Evolutionary conservation across 2,329 filamentous ascomycete genomes (phyloP).

Genomic region (Calonectria fujianensis): DNA sequence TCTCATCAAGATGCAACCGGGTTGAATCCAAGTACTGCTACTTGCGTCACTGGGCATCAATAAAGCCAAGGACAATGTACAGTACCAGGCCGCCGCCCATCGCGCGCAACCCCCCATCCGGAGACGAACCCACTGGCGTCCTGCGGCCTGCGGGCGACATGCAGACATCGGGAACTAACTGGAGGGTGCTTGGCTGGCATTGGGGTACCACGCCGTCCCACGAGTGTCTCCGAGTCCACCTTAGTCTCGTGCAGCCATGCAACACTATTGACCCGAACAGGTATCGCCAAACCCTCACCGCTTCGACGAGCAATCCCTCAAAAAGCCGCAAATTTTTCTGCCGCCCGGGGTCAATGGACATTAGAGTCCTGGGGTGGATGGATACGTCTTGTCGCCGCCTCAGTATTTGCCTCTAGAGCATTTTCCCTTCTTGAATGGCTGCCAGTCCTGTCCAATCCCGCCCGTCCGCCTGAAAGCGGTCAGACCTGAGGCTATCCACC

Average conservation of each 20-base stretch:
- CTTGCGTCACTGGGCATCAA: constrained; percentile 61
- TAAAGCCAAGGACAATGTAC: constrained; percentile 57
- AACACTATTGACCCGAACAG: constrained; percentile 50
- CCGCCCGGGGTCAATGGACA: constrained; percentile 38
- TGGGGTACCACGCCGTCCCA: constrained; percentile 43
- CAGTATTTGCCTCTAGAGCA: constrained; percentile 21
- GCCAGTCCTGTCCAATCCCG: constrained; percentile 39
- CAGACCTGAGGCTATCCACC: constrained; percentile 52
- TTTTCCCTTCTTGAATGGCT: constrained; percentile 35
- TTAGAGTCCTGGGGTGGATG: constrained; percentile 44
- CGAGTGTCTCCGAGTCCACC: constrained; percentile 41
- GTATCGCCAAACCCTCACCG: constrained; percentile 55
- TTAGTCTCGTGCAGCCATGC: constrained; percentile 54
- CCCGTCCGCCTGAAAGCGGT: constrained; percentile 49
- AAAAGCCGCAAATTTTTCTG: constrained; percentile 54
- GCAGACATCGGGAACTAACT: constrained; percentile 43
- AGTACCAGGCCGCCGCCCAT: constrained; percentile 32
- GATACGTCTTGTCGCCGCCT: constrained; percentile 41
- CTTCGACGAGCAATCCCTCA: constrained; percentile 48
- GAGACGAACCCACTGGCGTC: constrained; percentile 37
- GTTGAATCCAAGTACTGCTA: constrained; percentile 50
- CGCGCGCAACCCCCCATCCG: constrained; percentile 25
- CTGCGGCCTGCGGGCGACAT: constrained; percentile 40
- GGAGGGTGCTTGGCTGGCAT: constrained; percentile 27
- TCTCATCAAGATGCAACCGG: constrained; percentile 3